Evolutionary conservation across 2,329 filamentous ascomycete species (phyloP), one percentile per base, ranked within the genome.

Genomic region (Fusarium compactum): DNA sequence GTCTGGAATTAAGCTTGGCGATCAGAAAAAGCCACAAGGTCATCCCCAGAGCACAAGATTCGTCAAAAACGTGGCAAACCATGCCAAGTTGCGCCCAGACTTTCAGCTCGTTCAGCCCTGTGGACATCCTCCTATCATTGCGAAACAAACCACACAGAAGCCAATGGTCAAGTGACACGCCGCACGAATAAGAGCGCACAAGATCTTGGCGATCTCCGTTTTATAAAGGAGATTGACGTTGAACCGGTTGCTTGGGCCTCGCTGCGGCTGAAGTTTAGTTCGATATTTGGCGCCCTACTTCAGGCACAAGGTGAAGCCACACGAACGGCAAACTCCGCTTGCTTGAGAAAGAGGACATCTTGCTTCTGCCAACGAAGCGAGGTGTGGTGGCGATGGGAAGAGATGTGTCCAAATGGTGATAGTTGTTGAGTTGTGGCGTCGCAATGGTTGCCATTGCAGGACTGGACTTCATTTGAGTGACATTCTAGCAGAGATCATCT

Each of bases 221-320:
- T 48, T 20, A 4, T 27, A 16, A 62, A 55, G 55, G 63, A 66
- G 44, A 30, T 62, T 51, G 16, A 30, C 55, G 18, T 34, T 16
- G 27, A 54, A 34, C 48, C 30, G 22, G 20, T 34, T 24, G 11
- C 24, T 30, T 30, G 24, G 30, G 34, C 22, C 44, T 32, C 30
- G 27, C 41, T 66, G 63, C 47, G 62, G 62, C 63, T 66, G 63
- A 62, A 46, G 34, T 51, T 51, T 50, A 62, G 62, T 67, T 66
- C 44, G 8, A 34, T 29, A 25, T 3, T 62, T 46, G 62, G 48
- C 56, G 62, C 38, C 44, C 32, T 66, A 67, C 30, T 38, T 34
- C 63, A 66, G 63, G 63, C 29, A 66, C 63, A 67, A 3, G 38
- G n/a, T 9, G 6, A 62, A 62, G 56, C 56, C 56, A 62, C 30